Percentiles rank a stretch among this genome's conserved stretches.
phyloP scores from a whole-genome alignment of 306 rosid genomes.

The Senna siamea region DNA sequence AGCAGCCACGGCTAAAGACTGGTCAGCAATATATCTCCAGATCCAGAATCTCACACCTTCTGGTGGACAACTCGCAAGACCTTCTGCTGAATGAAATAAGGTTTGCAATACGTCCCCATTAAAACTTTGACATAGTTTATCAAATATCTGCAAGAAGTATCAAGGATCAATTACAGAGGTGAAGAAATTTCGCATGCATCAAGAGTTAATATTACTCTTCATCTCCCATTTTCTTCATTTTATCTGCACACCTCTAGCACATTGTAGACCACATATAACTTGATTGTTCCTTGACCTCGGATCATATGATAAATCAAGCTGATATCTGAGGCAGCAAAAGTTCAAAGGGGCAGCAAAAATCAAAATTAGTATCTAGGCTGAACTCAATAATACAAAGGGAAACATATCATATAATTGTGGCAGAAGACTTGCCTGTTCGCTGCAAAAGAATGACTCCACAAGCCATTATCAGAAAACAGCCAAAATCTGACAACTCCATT shows the following conservation, averaged over 20 bases:
- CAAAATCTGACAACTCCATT: conserved; percentile 85
- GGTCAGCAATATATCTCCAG: conserved; percentile 84
- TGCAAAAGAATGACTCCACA: conserved; percentile 87
- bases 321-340: conserved; percentile 65
- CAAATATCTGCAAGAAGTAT: conserved; percentile 82
- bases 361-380: conserved; percentile 33
- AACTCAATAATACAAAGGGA: conserved; percentile 25
- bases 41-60: conserved; percentile 73
- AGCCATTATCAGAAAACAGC: conserved; percentile 81
- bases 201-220: conserved; percentile 14
- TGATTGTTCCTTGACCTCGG: conserved; percentile 97
- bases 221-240: conserved; percentile 29
- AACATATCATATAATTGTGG: conserved; percentile 10
- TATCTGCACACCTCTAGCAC: conserved; percentile 81
- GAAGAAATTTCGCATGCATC: conserved; percentile 28
- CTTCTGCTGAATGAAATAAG: conserved; percentile 86
- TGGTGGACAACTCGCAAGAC: conserved; percentile 76
- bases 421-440: conserved; percentile 65
- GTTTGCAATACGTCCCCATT: conserved; percentile 92
- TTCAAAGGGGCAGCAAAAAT: conserved; percentile 10
- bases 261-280: conserved; percentile 93
- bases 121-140: conserved; percentile 93
- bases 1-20: conserved; percentile 79
- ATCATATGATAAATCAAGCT: conserved; percentile 99
- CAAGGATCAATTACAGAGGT: conserved; percentile 41